phyloP scores from a whole-genome alignment of 2,329 filamentous ascomycete species.

The Apiospora aurea region DNA sequence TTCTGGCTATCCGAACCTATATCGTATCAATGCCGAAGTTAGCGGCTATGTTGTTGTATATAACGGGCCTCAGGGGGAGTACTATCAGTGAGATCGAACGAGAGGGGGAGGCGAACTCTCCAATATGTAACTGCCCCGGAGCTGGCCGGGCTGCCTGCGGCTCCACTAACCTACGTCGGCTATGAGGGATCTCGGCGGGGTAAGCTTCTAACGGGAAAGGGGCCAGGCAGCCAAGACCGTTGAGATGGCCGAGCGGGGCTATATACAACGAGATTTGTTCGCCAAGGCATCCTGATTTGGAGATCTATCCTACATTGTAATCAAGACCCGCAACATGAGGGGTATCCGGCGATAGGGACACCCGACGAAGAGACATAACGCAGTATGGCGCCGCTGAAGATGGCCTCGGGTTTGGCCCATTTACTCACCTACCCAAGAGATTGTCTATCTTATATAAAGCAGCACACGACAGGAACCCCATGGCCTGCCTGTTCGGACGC shows the following conservation, averaged over 20 bases:
- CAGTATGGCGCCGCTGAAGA: no score
- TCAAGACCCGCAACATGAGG: not conserved
- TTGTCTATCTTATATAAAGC: not conserved
- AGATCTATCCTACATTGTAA: not conserved
- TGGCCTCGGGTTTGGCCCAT: not conserved
- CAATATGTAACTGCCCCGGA: not conserved
- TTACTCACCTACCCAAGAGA: not conserved
- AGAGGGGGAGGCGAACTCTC: not conserved
- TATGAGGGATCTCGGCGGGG: not conserved
- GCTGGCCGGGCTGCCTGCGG: not conserved
- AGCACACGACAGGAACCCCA: no score
- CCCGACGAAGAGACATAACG: not conserved
- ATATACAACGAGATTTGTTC: not conserved
- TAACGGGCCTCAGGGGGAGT: no score
- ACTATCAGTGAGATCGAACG: no score
- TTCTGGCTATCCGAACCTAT: no score
- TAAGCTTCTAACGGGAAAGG: not conserved
- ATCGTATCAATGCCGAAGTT: no score
- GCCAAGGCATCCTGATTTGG: not conserved
- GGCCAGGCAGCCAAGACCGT: not conserved
- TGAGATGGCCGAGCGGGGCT: not conserved
- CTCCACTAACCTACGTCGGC: not conserved
- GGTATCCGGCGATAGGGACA: not conserved
- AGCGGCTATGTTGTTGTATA: no score
- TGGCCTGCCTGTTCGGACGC: not conserved